Conservation (phyloP, 805 yeast genomes). For the Gaillardinia entomophila region DNA sequence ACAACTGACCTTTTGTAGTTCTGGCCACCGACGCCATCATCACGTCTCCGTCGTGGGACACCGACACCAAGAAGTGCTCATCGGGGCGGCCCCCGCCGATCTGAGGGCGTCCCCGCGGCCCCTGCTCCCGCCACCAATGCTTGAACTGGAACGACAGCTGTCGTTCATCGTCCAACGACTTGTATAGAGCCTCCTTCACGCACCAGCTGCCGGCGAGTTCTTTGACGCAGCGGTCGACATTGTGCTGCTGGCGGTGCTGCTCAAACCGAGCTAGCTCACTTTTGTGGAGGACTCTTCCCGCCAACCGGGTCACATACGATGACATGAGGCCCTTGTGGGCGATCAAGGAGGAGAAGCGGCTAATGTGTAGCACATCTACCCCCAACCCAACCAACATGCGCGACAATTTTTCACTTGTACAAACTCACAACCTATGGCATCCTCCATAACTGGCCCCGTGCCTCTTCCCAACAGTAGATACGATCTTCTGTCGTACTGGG, state of each 20-base stretch:
- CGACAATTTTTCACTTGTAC: background rate
- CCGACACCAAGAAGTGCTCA: constrained; percentile 48
- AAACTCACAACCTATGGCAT: constrained; percentile 55
- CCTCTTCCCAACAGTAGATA: constrained; percentile 74
- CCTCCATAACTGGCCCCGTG: constrained; percentile 78
- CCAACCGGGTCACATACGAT: constrained; percentile 30
- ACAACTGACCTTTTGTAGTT: constrained; percentile 15
- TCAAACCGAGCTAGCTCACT: constrained; percentile 27
- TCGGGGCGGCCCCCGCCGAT: constrained; percentile 25
- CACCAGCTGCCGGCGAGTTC: constrained; percentile 63
- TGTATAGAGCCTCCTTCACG: constrained; percentile 67
- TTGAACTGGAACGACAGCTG: constrained; percentile 53
- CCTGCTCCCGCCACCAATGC: constrained; percentile 50
- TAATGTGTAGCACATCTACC: constrained; percentile 45
- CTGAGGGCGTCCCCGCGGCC: constrained; percentile 38
- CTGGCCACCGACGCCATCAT: constrained; percentile 54
- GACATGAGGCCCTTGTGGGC: constrained; percentile 17
- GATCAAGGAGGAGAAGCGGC: constrained; percentile 43
- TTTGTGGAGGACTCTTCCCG: constrained; percentile 47
- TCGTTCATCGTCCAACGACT: constrained; percentile 43
- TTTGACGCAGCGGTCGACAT: constrained; percentile 19
- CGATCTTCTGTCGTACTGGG: constrained; percentile 82
- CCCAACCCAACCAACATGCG: constrained; percentile 42
- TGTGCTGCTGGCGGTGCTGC: constrained; percentile 4
- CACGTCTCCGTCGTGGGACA: constrained; percentile 63